Evolutionary conservation across 108 stramenopile genomes (phyloP), one percentile per base, ranked within the genome.

Genomic region (Discostella pseudostelligera): DNA sequence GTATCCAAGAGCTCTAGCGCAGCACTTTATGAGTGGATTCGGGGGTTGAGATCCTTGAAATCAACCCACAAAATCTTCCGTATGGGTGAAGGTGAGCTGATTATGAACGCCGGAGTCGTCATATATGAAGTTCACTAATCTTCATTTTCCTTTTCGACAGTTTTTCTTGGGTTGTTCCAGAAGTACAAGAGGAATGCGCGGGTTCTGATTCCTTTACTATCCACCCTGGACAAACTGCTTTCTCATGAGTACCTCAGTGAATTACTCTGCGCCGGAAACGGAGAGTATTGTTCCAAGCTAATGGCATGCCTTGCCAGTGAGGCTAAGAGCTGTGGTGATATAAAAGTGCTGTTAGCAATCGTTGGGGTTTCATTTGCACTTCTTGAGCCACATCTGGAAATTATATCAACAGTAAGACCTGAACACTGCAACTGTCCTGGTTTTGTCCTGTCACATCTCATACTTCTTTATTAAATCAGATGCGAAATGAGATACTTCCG

Each of bases 21-120:
- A 0, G 81, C 89, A 22, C 80, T 99, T 8, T 65, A 96, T 45
- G 68, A 87, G 28, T 96, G 92, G 93, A 78, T 70, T 20, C 68
- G 78, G 57, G 81, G 50, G 17, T 68, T 79, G 73, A 83, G 78
- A 63, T 44, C 54, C 43, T 43, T 63, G 10, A 72, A 65, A 51
- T 60, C 78, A 11, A 64, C 45, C 48, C 39, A 62, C 55, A 69
- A 59, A 42, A 47, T 83, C 39, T 62, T 76, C 12, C 66, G 69
- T 55, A 67, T 76, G 54, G 79, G 76, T 14, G 67, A 79, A 55
- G 66, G 74, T 70, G 69, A 79, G 69, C 48, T 51, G 20, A 39
- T 44, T 32, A 13, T 43, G 17, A 20, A 25, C 24, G 4, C 14
- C 21, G 24, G 25, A 25, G 10, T 26, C 26, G 49, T n/a, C 13